phyloP scores from a whole-genome alignment of 2,329 filamentous ascomycete genomes.

The Neopestalotiopsis clavispora region DNA sequence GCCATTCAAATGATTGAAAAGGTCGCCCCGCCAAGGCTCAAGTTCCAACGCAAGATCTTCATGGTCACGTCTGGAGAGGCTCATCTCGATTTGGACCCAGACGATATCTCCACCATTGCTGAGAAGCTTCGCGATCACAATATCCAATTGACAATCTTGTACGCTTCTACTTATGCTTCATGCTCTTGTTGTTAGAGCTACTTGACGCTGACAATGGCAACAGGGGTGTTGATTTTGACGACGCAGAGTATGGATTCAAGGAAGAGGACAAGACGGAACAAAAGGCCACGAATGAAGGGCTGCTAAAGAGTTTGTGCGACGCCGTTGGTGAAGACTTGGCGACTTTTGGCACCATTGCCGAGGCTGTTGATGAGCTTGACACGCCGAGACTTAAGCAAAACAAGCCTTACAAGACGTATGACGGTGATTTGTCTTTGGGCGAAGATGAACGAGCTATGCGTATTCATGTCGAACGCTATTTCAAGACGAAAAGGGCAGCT shows the following conservation, averaged over 20 bases:
- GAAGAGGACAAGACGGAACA: constrained; percentile 79
- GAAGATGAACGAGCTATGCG: constrained; percentile 78
- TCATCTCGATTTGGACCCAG: constrained; percentile 64
- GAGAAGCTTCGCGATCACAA: constrained; percentile 74
- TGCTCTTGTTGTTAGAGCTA: constrained; percentile 9
- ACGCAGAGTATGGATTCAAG: constrained; percentile 86
- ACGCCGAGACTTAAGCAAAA: constrained; percentile 77
- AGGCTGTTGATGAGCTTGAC: constrained; percentile 81
- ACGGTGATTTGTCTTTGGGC: constrained; percentile 80
- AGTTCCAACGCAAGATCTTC: constrained; percentile 80
- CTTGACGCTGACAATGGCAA: not conserved
- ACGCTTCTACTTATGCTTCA: constrained; percentile 41
- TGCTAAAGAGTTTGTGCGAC: constrained; percentile 68
- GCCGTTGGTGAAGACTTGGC: constrained; percentile 65
- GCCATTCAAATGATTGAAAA: constrained; percentile 85
- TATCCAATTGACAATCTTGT: constrained; percentile 83
- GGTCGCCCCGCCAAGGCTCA: constrained; percentile 77
- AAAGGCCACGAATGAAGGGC: constrained; percentile 79
- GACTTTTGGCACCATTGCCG: constrained; percentile 78
- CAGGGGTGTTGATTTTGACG: constrained; percentile 92
- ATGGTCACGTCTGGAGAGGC: constrained; percentile 84
- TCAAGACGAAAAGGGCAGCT: constrained; percentile 78
- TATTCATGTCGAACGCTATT: constrained; percentile 91
- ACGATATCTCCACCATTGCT: constrained; percentile 72
- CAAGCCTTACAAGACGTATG: constrained; percentile 79